Conservation (phyloP, 1,284 basidiomycete species). For the Cryptococcus jaspeensis region DNA sequence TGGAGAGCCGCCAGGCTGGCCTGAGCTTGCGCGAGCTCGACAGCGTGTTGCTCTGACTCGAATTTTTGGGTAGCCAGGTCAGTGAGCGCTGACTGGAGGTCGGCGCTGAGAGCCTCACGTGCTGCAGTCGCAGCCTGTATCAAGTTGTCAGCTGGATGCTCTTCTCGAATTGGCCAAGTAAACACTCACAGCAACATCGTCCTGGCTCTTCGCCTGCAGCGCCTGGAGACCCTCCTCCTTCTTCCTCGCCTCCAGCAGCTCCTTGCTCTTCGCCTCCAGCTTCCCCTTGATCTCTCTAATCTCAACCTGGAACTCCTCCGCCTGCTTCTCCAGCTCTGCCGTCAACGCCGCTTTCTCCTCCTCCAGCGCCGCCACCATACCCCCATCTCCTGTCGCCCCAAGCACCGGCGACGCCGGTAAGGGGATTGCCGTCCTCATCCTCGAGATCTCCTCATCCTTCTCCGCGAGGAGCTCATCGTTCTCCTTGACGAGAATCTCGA, state of each 20-base stretch:
- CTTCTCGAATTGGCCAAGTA: background rate
- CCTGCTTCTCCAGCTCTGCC: slow-evolving; percentile 7
- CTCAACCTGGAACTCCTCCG: slow-evolving; percentile 13
- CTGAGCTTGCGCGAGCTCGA: slow-evolving; percentile 5
- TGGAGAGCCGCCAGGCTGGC: background rate
- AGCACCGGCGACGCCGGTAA: slow-evolving; percentile 18
- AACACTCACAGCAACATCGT: slow-evolving; percentile 17
- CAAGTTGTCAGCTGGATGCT: background rate
- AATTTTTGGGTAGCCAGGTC: slow-evolving; percentile 4
- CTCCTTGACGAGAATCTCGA: slow-evolving; percentile 22
- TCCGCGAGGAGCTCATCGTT: slow-evolving; percentile 24
- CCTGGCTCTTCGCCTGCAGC: background rate
- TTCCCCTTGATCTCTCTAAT: slow-evolving; percentile 13
- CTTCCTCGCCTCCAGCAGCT: slow-evolving; percentile 2
- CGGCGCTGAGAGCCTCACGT: slow-evolving; percentile 1
- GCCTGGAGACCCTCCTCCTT: background rate
- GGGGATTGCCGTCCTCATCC: slow-evolving; percentile 20
- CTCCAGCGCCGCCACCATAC: slow-evolving; percentile 7
- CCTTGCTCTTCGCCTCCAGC: slow-evolving; percentile 6
- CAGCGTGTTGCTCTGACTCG: slow-evolving; percentile 4
- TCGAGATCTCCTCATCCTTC: slow-evolving; percentile 25
- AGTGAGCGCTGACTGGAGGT: slow-evolving; percentile 5
- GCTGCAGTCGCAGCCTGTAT: slow-evolving; percentile 1
- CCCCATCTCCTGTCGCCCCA: background rate
- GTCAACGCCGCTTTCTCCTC: slow-evolving; percentile 9